These are phyloP conservation scores for Kazachstania sp. DNA, from an alignment of 1,139 yeast species.

Conservation along the genomic window DNA sequence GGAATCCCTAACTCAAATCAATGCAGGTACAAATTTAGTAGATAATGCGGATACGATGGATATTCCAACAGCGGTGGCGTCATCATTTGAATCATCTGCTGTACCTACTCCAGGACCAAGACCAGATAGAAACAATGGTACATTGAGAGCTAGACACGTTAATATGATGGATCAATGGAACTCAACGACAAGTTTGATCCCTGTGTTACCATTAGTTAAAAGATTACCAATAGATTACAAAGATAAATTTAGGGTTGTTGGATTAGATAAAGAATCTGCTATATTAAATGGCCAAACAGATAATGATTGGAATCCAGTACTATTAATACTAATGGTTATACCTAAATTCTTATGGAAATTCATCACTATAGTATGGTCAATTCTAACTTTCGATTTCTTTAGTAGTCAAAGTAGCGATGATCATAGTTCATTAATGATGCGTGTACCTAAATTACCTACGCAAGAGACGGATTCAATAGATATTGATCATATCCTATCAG, in stretches of 20 bases:
- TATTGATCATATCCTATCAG: background rate
- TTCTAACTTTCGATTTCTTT: background rate
- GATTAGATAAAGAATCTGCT: constrained; percentile 12
- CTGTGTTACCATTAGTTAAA: constrained; percentile 27
- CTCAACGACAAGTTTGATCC: background rate
- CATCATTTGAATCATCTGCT: constrained; percentile 11
- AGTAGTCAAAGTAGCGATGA: constrained; percentile 7
- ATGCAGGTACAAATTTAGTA: constrained; percentile 9
- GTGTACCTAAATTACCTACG: constrained; percentile 18
- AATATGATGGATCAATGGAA: constrained; percentile 2
- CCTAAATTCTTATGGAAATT: constrained; percentile 22
- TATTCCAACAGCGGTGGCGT: constrained; percentile 5
- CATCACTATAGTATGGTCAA: constrained; percentile 10
- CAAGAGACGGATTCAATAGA: constrained; percentile 4
- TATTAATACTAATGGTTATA: constrained; percentile 20
- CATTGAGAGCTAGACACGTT: background rate
- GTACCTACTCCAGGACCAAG: background rate
- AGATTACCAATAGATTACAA: constrained; percentile 27
- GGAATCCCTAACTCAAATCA: constrained; percentile 17
- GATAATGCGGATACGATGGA: background rate
- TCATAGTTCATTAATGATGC: constrained; percentile 6
- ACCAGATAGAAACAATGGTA: background rate
- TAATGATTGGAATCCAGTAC: constrained; percentile 10
- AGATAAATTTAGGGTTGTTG: constrained; percentile 21
- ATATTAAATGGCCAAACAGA: background rate